Percentiles rank a stretch among this genome's conserved stretches.
Evolutionary conservation across 345 rosid species (phyloP).

Genomic region (Passiflora organensis): DNA sequence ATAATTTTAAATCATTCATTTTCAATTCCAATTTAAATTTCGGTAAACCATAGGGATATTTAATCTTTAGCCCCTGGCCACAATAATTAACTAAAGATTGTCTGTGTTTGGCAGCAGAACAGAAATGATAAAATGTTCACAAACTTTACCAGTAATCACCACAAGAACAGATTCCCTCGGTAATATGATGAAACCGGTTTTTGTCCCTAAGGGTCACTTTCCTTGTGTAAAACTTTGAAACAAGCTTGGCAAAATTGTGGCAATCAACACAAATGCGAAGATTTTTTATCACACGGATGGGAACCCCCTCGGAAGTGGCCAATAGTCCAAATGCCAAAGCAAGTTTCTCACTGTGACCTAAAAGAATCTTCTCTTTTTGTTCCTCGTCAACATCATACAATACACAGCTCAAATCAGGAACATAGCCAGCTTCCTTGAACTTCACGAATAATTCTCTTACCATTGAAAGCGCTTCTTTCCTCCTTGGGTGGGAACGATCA

Average conservation of each 20-base stretch:
- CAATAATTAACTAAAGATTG: too few species aligned
- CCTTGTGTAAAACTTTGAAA: conserved; percentile 51
- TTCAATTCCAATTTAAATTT: too few species aligned
- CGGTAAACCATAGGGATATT: too few species aligned
- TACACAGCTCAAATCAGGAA: conserved; percentile 73
- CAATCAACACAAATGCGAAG: conserved; percentile 82
- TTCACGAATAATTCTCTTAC: conserved; percentile 44
- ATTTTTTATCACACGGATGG: conserved; percentile 71
- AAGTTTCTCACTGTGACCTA: conserved; percentile 83
- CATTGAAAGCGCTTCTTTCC: conserved; percentile 50
- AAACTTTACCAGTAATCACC: conserved; percentile 74
- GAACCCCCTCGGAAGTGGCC: conserved; percentile 37
- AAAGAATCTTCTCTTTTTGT: conserved; percentile 82
- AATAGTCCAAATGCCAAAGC: conserved; percentile 77
- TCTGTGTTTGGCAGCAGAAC: background rate
- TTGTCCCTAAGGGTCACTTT: conserved; percentile 67
- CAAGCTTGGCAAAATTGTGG: conserved; percentile 79
- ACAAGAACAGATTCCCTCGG: conserved; percentile 61
- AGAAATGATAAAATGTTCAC: background rate
- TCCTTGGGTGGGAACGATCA: conserved; percentile 77
- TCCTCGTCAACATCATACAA: conserved; percentile 81
- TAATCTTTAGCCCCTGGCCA: too few species aligned
- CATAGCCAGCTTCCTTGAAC: conserved; percentile 78
- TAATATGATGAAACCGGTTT: conserved; percentile 66
- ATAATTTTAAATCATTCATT: too few species aligned